Conservation (phyloP, 2,329 filamentous ascomycete genomes). For the Aotearoamyces nothofagi region DNA sequence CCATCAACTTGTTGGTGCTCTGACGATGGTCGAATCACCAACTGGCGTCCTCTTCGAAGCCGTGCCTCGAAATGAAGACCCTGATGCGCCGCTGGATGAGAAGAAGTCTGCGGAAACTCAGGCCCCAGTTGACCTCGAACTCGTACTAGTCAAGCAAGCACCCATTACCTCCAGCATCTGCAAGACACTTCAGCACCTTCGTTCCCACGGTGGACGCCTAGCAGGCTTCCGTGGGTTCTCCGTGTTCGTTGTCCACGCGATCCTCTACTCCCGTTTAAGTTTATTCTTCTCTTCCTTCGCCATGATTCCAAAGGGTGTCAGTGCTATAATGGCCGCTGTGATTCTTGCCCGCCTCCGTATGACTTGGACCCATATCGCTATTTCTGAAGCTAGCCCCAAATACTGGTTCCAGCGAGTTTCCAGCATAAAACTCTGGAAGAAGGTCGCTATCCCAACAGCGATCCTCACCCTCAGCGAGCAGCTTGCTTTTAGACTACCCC, state of each 20-base stretch:
- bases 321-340: slow-evolving; percentile 41
- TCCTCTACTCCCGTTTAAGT: slow-evolving; percentile 25
- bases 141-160: slow-evolving; percentile 30
- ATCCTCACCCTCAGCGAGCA: slow-evolving; percentile 44
- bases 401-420: slow-evolving; percentile 58
- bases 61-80: slow-evolving; percentile 13
- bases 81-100: slow-evolving; percentile 16
- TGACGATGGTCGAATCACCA: slow-evolving; percentile 46
- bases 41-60: slow-evolving; percentile 34
- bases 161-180: slow-evolving; percentile 47
- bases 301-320: slow-evolving; percentile 28
- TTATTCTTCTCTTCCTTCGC: slow-evolving; percentile 24
- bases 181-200: slow-evolving; percentile 43
- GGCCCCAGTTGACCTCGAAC: slow-evolving; percentile 20
- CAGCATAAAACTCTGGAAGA: slow-evolving; percentile 46
- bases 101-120: slow-evolving; percentile 13
- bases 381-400: slow-evolving; percentile 50
- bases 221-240: slow-evolving; percentile 56
- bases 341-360: slow-evolving; percentile 53
- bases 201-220: slow-evolving; percentile 43
- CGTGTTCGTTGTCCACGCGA: slow-evolving; percentile 29
- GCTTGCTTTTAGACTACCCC: slow-evolving; percentile 30
- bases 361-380: slow-evolving; percentile 76
- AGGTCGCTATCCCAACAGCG: slow-evolving; percentile 53
- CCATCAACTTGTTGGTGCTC: slow-evolving; percentile 40